Percentiles rank a stretch among this genome's conserved stretches.
phyloP scores from a whole-genome alignment of 257 asterid genomes.

The Galeopsis tetrahit region DNA sequence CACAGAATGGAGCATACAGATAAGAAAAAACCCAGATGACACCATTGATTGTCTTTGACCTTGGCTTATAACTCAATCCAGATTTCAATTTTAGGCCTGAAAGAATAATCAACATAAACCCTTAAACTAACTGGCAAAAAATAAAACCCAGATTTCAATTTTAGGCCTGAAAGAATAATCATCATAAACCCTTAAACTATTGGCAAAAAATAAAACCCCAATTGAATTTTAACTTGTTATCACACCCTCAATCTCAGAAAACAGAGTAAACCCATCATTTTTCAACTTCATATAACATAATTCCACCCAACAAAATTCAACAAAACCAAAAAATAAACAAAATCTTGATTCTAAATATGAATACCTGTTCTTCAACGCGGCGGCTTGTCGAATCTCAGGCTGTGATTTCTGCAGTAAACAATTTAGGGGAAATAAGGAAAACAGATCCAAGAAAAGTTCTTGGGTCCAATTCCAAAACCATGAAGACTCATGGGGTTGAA shows the following conservation, averaged over 20 bases:
- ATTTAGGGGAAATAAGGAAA: conserved; percentile 6
- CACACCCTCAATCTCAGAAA: background rate
- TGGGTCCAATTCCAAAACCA: conserved; percentile 29
- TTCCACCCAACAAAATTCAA: conserved; percentile 27
- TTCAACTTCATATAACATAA: conserved; percentile 20
- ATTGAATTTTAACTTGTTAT: conserved; percentile 21
- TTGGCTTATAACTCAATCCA: conserved; percentile 32
- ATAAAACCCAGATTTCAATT: conserved; percentile 37
- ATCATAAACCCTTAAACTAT: conserved; percentile 29
- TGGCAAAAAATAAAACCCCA: conserved; percentile 30
- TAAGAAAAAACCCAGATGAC: conserved; percentile 69
- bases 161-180: conserved; percentile 33
- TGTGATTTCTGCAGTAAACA: conserved; percentile 13
- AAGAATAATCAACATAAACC: conserved; percentile 21
- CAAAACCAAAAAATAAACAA: conserved; percentile 28
- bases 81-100: conserved; percentile 38
- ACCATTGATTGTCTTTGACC: conserved; percentile 54
- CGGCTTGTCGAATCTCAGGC: conserved; percentile 26
- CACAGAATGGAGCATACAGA: conserved; percentile 75
- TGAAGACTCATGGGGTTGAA: conserved; percentile 8
- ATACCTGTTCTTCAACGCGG: conserved; percentile 35
- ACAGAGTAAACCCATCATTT: conserved; percentile 31
- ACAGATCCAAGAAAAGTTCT: conserved; percentile 36
- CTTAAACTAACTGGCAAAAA: no score
- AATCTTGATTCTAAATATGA: conserved; percentile 30